These are phyloP conservation scores for Clitoria ternatea DNA, from an alignment of 306 rosid species.

Conservation along the genomic window DNA sequence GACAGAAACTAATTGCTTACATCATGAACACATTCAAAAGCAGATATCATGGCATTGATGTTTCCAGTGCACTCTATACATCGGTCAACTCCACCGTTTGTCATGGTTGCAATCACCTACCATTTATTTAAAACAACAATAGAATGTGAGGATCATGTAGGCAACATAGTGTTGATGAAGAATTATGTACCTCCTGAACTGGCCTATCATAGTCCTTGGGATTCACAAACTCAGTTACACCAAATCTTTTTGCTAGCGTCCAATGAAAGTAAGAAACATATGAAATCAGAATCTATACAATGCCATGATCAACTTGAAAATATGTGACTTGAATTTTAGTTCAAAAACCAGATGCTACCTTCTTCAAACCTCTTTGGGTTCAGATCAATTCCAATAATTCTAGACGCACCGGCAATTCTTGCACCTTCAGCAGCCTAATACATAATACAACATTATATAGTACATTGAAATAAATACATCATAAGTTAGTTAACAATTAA, in stretches of 20 bases:
- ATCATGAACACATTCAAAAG: constrained; percentile 58
- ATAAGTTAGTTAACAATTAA: no score
- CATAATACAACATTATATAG: neutral
- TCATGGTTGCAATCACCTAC: constrained; percentile 45
- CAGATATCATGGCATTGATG: constrained; percentile 44
- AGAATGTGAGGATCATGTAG: neutral
- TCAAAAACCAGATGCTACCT: constrained; percentile 19
- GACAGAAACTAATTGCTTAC: constrained; percentile 16
- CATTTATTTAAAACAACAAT: neutral
- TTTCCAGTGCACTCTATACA: constrained; percentile 52
- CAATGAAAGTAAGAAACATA: neutral
- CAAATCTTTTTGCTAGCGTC: constrained; percentile 42
- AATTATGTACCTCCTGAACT: constrained; percentile 38
- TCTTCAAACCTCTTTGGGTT: constrained; percentile 32
- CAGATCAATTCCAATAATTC: constrained; percentile 42
- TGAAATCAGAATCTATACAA: neutral
- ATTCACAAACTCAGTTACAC: constrained; percentile 52
- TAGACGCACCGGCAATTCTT: constrained; percentile 33
- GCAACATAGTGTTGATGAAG: neutral
- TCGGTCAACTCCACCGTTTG: constrained; percentile 57
- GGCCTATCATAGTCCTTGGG: constrained; percentile 46
- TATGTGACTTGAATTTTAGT: neutral
- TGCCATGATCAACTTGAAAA: neutral
- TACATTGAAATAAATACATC: neutral
- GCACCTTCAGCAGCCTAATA: constrained; percentile 51